phyloP scores from a whole-genome alignment of 345 rosid genomes.

The Punica granatum region DNA sequence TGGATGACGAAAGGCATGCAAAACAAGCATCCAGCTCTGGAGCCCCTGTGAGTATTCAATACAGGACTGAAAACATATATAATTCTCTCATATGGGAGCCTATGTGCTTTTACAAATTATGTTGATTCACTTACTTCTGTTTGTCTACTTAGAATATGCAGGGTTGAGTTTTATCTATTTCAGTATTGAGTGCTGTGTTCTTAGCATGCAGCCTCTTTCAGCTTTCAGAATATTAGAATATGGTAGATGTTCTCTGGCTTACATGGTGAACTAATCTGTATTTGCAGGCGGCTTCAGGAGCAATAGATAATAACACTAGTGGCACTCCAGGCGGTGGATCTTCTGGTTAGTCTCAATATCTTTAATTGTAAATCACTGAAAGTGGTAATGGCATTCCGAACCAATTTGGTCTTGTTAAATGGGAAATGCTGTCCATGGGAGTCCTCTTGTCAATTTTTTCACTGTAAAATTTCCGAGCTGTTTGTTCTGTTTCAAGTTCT shows the following conservation, averaged over 20 bases:
- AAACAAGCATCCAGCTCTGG: constrained; percentile 89
- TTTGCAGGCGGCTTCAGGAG: constrained; percentile 30
- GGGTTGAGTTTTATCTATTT: background rate
- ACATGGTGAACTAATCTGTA: background rate
- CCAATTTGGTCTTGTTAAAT: background rate
- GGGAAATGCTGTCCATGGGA: background rate
- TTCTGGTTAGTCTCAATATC: constrained; percentile 39
- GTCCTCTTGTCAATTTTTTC: background rate
- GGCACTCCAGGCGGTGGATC: constrained; percentile 36
- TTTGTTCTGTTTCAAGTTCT: background rate
- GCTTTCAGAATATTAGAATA: background rate
- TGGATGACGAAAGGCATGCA: constrained; percentile 63
- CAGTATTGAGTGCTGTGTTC: background rate
- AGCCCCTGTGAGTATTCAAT: constrained; percentile 37
- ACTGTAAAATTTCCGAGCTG: background rate
- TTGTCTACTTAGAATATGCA: background rate
- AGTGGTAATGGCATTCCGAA: background rate
- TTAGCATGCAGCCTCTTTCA: background rate
- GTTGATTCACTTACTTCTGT: background rate
- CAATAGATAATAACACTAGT: constrained; percentile 32
- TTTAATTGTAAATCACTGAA: background rate
- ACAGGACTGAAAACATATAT: background rate
- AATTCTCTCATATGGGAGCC: background rate
- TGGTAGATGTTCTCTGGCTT: background rate
- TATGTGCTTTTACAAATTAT: background rate